Percentiles rank a stretch among this genome's conserved stretches.
phyloP scores from a whole-genome alignment of 2,329 filamentous ascomycete genomes.

The Peltaster fructicola region DNA sequence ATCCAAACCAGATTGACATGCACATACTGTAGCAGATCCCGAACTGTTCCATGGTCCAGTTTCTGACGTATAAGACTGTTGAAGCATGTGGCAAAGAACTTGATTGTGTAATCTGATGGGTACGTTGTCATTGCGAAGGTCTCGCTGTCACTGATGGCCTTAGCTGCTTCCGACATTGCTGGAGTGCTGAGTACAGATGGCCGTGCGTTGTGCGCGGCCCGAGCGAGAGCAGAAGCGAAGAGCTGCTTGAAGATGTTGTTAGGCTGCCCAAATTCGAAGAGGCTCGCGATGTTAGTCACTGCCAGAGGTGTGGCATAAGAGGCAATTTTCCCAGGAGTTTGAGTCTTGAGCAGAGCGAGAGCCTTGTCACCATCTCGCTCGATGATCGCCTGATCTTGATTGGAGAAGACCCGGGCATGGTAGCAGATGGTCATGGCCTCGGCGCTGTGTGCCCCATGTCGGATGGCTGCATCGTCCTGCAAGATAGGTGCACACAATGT shows the following conservation, averaged over 20 bases:
- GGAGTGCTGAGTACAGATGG: no score
- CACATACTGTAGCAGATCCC: slow-evolving; percentile 38
- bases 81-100: slow-evolving; percentile 3
- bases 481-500: slow-evolving; percentile 43
- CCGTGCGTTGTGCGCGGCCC: slow-evolving; percentile 3
- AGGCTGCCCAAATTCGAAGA: slow-evolving; percentile 37
- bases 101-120: slow-evolving; percentile 3
- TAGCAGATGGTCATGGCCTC: slow-evolving; percentile 31
- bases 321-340: slow-evolving; percentile 29
- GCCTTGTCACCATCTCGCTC: slow-evolving; percentile 32
- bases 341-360: slow-evolving; percentile 34
- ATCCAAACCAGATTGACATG: slow-evolving; percentile 47
- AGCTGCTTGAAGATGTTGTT: slow-evolving; percentile 30
- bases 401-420: slow-evolving; percentile 47
- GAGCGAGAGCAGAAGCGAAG: slow-evolving; percentile 7
- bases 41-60: slow-evolving; percentile 23
- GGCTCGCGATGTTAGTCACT: slow-evolving; percentile 35
- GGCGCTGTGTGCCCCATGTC: slow-evolving; percentile 23
- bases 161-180: no score
- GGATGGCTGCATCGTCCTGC: slow-evolving; percentile 18
- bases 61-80: slow-evolving; percentile 3
- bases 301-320: slow-evolving; percentile 36
- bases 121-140: no score
- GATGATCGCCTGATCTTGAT: slow-evolving; percentile 31
- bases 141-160: no score